Base-by-base conservation (phyloP, 192 early-diverging fungal species). In the Backusella luteola region DNA sequence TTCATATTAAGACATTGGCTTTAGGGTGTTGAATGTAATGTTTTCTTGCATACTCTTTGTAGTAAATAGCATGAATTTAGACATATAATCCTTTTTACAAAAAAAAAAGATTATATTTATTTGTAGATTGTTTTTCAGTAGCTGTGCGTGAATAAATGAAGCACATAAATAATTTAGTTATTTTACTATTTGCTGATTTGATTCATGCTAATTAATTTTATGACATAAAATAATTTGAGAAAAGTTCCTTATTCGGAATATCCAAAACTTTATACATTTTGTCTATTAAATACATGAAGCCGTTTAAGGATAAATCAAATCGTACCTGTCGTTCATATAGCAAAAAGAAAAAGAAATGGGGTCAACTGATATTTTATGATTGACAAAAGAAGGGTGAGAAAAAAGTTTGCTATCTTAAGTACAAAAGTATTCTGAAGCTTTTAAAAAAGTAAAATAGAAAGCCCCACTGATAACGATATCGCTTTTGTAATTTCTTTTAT, bases 291-390 rank as follows among this genome's bases (percentile, higher is more conserved):
- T 53, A 53, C 42, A 44, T 9, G 21, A 14, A 29, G 12, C 56
- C 26, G 9, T 12, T 63, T 29, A 63, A 26, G 23, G 56, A 63
- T 63, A 63, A 26, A 63, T 63, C 56, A 63, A 63, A 63, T 63
- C 23, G 56, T 63, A 63, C 56, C 56, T 63, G 56, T 63, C 56
- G 56, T 63, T 63, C 56, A 63, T 63, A 63, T 63, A 63, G 56
- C 56, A 63, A 63, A 32, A 29, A 1, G 26, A 63, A 63, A 63
- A 63, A 63, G 26, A 29, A 14, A 63, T n/a, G 23, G 7, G 26
- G 56, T 63, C 56, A 63, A 63, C 56, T 63, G 56, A 63, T 26
- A 26, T 63, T 63, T 63, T 23, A 59, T 23, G 53, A 59, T 59
- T 59, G 53, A 59, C 23, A 59, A 59, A 59, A 21, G 53, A 59